phyloP scores from a whole-genome alignment of 495 filamentous ascomycete genomes.

The Penicillium samsonianum region DNA sequence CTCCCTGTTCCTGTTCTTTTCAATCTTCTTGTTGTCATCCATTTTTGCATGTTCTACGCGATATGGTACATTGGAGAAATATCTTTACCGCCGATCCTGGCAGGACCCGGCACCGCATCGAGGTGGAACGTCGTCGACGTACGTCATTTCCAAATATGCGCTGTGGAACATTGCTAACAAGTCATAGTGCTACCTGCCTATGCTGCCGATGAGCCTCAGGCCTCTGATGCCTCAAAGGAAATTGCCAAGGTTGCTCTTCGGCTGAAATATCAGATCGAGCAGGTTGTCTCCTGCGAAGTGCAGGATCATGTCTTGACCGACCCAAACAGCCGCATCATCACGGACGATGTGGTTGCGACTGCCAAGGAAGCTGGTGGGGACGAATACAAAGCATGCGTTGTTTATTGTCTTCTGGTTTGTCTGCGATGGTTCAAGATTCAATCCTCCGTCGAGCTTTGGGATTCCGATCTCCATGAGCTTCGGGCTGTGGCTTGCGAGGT shows the following conservation, averaged over 20 bases:
- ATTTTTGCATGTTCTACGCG: slow-evolving; percentile 6
- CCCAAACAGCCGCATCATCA: slow-evolving; percentile 84
- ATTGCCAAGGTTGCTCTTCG: slow-evolving; percentile 88
- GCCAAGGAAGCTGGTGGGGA: slow-evolving; percentile 77
- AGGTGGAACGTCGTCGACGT: slow-evolving; percentile 42
- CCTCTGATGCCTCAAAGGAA: slow-evolving; percentile 62
- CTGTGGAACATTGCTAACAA: slow-evolving; percentile 28
- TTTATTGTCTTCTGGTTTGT: slow-evolving; percentile 84
- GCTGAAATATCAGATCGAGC: slow-evolving; percentile 87
- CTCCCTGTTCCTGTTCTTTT: background rate
- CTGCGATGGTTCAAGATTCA: slow-evolving; percentile 90
- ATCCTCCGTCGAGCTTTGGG: slow-evolving; percentile 80
- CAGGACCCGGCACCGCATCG: slow-evolving; percentile 27
- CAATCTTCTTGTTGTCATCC: background rate
- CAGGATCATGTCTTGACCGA: slow-evolving; percentile 68
- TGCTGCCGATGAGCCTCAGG: slow-evolving; percentile 28
- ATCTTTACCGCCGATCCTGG: slow-evolving; percentile 32
- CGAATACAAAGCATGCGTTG: slow-evolving; percentile 74
- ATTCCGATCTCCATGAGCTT: slow-evolving; percentile 77
- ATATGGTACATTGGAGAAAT: slow-evolving; percentile 41
- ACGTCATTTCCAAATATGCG: slow-evolving; percentile 32
- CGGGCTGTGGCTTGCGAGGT: slow-evolving; percentile 88
- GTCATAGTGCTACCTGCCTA: slow-evolving; percentile 42
- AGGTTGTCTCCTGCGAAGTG: slow-evolving; percentile 84
- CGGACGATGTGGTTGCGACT: slow-evolving; percentile 70